These are phyloP conservation scores for Taxillus chinensis DNA, from an alignment of 164 flowering plant species.

Conservation along the genomic window DNA sequence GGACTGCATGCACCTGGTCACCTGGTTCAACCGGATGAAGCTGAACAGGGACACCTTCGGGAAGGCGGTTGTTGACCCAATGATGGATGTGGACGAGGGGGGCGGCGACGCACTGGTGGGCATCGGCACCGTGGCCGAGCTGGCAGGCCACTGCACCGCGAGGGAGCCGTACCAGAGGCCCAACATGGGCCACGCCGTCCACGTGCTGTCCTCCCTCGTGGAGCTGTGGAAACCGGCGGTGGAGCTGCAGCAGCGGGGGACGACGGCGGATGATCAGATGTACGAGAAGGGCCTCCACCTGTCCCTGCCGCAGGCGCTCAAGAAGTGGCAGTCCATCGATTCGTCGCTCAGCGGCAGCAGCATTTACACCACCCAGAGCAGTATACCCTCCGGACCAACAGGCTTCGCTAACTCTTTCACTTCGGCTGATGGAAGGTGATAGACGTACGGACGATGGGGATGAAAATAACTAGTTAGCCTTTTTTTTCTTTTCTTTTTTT, in stretches of 20 bases:
- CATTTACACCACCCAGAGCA: constrained; percentile 44
- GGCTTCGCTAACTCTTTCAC: constrained; percentile 53
- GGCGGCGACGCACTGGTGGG: constrained; percentile 56
- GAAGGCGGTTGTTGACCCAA: constrained; percentile 57
- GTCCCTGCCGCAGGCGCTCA: constrained; percentile 61
- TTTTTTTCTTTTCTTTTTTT: too few species aligned
- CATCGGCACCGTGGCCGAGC: constrained; percentile 59
- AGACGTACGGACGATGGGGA: too few species aligned
- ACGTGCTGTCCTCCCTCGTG: constrained; percentile 66
- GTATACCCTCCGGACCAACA: constrained; percentile 48
- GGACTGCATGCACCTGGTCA: constrained; percentile 69
- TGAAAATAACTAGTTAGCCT: too few species aligned
- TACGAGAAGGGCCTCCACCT: constrained; percentile 60
- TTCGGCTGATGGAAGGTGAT: constrained; percentile 36
- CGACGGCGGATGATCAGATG: constrained; percentile 46
- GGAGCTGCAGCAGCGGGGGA: constrained; percentile 72
- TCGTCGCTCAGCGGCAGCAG: constrained; percentile 30
- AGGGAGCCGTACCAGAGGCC: constrained; percentile 88
- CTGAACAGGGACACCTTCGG: constrained; percentile 49
- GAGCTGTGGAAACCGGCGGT: constrained; percentile 80
- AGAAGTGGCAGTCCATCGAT: constrained; percentile 77
- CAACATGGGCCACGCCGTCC: constrained; percentile 85
- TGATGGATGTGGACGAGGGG: constrained; percentile 45
- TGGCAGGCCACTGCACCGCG: constrained; percentile 86
- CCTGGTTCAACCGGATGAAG: constrained; percentile 81